Evolutionary conservation across 2,329 filamentous ascomycete genomes (phyloP), one percentile per base, ranked within the genome.

Genomic region (Nothomitra cinnamomea): DNA sequence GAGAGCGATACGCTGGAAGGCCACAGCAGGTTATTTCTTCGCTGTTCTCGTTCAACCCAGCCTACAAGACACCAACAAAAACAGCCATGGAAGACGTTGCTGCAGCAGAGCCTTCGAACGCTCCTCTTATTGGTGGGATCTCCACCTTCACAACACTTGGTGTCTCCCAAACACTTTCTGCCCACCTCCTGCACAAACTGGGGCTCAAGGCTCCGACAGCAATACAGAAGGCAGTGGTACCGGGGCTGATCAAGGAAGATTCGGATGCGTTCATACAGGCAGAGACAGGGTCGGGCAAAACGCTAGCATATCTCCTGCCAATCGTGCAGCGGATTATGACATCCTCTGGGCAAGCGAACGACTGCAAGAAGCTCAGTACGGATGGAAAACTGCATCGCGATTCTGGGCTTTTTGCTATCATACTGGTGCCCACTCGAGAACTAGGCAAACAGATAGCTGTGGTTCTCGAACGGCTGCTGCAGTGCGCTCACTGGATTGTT

Each of bases 221-320:
- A 0, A 95, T 98, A 64, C 92, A 98, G 69, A 89, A 89, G 61
- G 87, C 86, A 57, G 84, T 90, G 0, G 82, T 98, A 40, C 76
- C 85, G 42, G 82, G 92, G 60, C 70, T 98, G 57, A 69, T 94
- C 45, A 81, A 81, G 42, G 82, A 84, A 53, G 85, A 94, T 60
- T 82, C 79, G 47, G 92, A 98, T 70, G 89, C 89, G 1, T 98
- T 98, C 62, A 83, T 98, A 35, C 92, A 96, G 66, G 94, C 92
- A 2, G 85, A 98, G 69, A 98, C 92, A 0, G 92, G 92, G 60
- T 98, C 92, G 0, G 92, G 92, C 69, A 98, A 98, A 70, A 98
- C 92, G 0, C 70, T 98, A 56, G 87, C 92, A n/a, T 98, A 98
- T 65, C 75, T 98, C 3, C 71, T 98, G 5, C 92, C 92, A 1